Conservation (phyloP, 257 asterid genomes). For the Capsicum rhomboideum region DNA sequence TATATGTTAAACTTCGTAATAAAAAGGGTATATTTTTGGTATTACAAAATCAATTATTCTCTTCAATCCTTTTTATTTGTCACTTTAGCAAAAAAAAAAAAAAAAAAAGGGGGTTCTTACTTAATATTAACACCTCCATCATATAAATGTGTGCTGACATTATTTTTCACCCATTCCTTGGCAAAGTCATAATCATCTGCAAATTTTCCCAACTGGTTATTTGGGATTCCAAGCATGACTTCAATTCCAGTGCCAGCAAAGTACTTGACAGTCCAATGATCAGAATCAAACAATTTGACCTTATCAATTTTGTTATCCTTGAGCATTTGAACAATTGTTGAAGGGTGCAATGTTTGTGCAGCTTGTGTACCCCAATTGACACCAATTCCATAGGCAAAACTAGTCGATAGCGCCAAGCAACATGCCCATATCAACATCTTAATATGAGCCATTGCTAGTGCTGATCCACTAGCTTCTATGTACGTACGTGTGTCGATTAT, state of each 20-base stretch:
- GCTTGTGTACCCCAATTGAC: constrained; percentile 75
- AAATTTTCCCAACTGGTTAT: constrained; percentile 30
- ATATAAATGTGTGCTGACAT: constrained; percentile 44
- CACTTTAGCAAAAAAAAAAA: neutral
- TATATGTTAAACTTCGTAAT: neutral
- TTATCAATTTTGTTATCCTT: constrained; percentile 45
- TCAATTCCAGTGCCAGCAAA: constrained; percentile 67
- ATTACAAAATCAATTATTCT: neutral
- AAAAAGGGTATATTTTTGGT: no score
- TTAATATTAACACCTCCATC: constrained; percentile 51
- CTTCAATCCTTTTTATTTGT: neutral
- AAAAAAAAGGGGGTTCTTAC: constrained; percentile 17
- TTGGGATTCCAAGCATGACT: constrained; percentile 84
- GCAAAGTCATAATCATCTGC: constrained; percentile 45
- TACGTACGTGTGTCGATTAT: neutral
- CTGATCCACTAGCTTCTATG: neutral
- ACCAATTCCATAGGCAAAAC: constrained; percentile 34
- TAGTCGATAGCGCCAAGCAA: constrained; percentile 1
- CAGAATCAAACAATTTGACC: constrained; percentile 54
- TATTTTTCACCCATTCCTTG: constrained; percentile 49
- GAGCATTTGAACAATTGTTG: constrained; percentile 33
- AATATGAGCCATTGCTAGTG: constrained; percentile 8
- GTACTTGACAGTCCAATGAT: constrained; percentile 31
- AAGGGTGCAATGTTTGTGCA: constrained; percentile 38
- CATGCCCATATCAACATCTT: constrained; percentile 1